A percentile compares a stretch with the other conserved stretches of the same genome.
phyloP scores from a whole-genome alignment of 202 grass and related monocot genomes.

The Carex sylvatica region DNA sequence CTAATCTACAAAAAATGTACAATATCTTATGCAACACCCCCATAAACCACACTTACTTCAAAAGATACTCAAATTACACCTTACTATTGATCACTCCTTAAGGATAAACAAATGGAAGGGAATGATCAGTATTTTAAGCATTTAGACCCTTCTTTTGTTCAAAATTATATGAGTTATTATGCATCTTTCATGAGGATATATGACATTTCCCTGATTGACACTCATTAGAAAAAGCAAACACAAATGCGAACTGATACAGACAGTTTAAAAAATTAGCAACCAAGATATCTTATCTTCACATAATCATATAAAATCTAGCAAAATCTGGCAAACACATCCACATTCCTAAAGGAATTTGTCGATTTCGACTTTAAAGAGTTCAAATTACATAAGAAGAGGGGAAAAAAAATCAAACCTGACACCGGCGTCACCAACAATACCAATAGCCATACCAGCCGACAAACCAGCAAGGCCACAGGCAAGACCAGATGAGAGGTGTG shows the following conservation, averaged over 20 bases:
- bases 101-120: neutral
- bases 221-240: neutral
- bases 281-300: neutral
- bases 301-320: neutral
- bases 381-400: neutral
- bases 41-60: neutral
- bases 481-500: constrained; percentile 51
- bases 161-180: neutral
- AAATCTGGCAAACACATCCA: neutral
- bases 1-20: neutral
- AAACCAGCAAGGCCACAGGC: constrained; percentile 54
- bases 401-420: constrained; percentile 32
- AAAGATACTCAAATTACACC: neutral
- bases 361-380: neutral
- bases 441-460: constrained; percentile 56
- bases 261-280: neutral
- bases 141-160: neutral
- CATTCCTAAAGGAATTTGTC: neutral
- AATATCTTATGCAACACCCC: neutral
- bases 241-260: neutral
- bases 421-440: constrained; percentile 57
- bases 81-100: neutral
- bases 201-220: neutral
- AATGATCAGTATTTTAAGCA: neutral
- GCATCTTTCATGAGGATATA: neutral